Evolutionary conservation across 768 basidiomycete species (phyloP), one percentile per base, ranked within the genome.

Genomic region (Dentipellis sp.): DNA sequence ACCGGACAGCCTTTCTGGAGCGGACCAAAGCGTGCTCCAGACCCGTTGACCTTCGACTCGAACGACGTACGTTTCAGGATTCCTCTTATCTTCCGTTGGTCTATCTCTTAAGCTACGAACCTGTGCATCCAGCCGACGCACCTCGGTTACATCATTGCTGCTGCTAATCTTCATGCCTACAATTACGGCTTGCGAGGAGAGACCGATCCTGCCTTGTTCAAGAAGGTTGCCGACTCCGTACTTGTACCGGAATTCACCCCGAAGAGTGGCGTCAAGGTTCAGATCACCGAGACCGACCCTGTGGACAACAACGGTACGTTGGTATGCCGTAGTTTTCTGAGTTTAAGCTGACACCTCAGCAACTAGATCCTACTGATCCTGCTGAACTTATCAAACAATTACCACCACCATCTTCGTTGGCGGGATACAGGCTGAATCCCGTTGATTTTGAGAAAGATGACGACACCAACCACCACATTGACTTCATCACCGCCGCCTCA

Each of bases 391-490:
- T 80, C 51, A 78, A 83, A 60, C 78, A 86, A 59, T 75, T 99
- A 19, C 97, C 97, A 21, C 70, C 88, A 16, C 95, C 97, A 0
- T 91, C 94, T 2, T 90, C 91, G 16, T 75, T 99, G 42, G 94
- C 88, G 51, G 97, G 97, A n/a, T 99, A 94, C 74, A 88, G 97
- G 54, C 80, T 99, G 50, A 88, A 77, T 52, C 91, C 95, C 2
- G 95, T 94, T 51, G 94, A 97, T 65, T 99, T 99, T 62, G 97
- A 99, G 77, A 99, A 99, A 74, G 97, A 99, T 66, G 95, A 98
- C 64, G 97, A 99, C 67, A 81, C 88, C 52, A 99, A 99, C 72
- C 83, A 90, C 72, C 97, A 99, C 71, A 97, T 99, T 67, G 97
- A 95, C 72, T 97, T 98, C 73, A 95, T 99, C 72, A 97, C 94